Base-by-base conservation (phyloP, 106 monocot genomes). In the Dendrobium catenatum region DNA sequence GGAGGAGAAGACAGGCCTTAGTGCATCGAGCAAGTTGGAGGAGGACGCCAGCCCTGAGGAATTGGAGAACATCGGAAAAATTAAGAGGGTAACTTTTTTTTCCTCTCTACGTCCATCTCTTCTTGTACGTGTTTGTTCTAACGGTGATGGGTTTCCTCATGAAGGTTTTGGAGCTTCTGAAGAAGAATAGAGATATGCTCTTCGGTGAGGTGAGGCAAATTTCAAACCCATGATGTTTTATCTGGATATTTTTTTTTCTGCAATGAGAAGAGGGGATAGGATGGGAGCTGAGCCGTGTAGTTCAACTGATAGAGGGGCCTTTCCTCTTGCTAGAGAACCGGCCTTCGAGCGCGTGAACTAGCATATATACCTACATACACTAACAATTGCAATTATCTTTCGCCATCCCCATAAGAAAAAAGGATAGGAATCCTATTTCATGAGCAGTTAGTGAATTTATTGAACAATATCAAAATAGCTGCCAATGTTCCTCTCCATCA, bases 111-210 rank as follows among this genome's bases (percentile, higher is more conserved):
- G 26, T 78, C 1, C 8, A 27, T 44, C 72, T 73, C 33, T 73
- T 73, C 24, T 11, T 51, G 10, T 40, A 40, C 4, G 61, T n/a
- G 78, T 61, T 75, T 11, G 44, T 77, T 42, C 1, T 74, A 20
- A 27, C 19, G 44, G 42, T 24, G 42, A 31, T 15, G 16, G 15
- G 9, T 33, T 80, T 67, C 2, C 55, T 77, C 31, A 78, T 68
- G 51, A 76, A 96, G 94, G 91, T 94, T n/a, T 78, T 96, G 87
- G 87, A 89, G 82, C 86, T 94, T 80, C 86, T 96, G 33, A 89
- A 84, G 89, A 85, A 90, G 86, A 96, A 96, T 49, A 96, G 94
- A 77, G 94, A 96, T 78, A 96, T 94, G 94, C 26, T 85, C 27
- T 88, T 96, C 68, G 92, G 90, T 44, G 96, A 96, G 94, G 96